phyloP scores from a whole-genome alignment of 1,284 basidiomycete genomes.

The Coniophora puteana region DNA sequence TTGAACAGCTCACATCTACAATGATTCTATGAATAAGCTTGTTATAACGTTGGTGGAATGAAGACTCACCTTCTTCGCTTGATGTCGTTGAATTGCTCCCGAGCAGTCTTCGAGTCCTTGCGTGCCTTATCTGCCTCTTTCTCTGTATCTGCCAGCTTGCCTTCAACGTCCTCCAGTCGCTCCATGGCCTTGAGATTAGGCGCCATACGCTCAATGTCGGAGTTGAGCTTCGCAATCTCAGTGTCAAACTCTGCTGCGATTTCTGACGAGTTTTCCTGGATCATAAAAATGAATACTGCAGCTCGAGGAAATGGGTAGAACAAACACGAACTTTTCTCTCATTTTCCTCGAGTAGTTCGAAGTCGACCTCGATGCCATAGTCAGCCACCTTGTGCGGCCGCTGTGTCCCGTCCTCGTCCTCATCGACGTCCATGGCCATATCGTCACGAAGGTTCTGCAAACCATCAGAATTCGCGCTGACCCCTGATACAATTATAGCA shows the following conservation, averaged over 20 bases:
- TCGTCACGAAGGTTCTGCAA: constrained; percentile 74
- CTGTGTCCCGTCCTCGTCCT: constrained; percentile 77
- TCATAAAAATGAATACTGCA: constrained; percentile 1
- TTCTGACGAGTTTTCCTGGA: constrained; percentile 68
- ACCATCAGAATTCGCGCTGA: background rate
- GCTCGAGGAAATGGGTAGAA: background rate
- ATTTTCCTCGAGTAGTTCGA: constrained; percentile 76
- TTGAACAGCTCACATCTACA: constrained; percentile 83
- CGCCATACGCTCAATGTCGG: constrained; percentile 91
- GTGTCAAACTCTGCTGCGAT: constrained; percentile 74
- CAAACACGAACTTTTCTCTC: constrained; percentile 65
- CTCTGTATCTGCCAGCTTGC: constrained; percentile 69
- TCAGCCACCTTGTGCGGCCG: constrained; percentile 70
- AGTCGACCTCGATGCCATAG: constrained; percentile 92
- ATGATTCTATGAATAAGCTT: background rate
- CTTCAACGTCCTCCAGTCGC: constrained; percentile 91
- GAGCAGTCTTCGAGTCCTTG: constrained; percentile 83
- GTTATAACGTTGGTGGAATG: background rate
- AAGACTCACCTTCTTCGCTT: constrained; percentile 71
- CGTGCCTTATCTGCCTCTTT: constrained; percentile 75
- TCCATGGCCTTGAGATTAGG: constrained; percentile 93
- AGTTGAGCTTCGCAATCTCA: constrained; percentile 67
- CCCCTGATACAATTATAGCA: constrained; percentile 1
- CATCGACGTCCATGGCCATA: constrained; percentile 88
- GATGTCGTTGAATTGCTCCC: constrained; percentile 88